A percentile compares a stretch with the other conserved stretches of the same genome.
phyloP scores from a whole-genome alignment of 2,329 filamentous ascomycete genomes.

The Ophiostoma australiae region DNA sequence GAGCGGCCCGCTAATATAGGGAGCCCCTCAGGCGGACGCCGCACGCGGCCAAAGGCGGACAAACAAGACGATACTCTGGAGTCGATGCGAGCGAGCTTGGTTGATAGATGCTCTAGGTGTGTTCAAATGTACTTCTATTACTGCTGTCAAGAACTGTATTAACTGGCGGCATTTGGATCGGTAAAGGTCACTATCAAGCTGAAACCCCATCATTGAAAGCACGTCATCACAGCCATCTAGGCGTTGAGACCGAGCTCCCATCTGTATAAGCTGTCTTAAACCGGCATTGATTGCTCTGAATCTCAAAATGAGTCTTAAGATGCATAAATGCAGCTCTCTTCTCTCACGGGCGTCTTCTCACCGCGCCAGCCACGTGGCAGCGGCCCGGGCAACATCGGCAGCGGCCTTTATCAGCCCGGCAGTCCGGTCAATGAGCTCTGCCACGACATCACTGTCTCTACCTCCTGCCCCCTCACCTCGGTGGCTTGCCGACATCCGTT shows the following conservation, averaged over 20 bases:
- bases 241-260: background rate
- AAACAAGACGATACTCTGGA: background rate
- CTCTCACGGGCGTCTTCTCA: background rate
- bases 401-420: background rate
- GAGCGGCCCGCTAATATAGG: background rate
- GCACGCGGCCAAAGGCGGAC: background rate
- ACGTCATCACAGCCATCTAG: background rate
- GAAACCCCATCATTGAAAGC: background rate
- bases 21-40: background rate
- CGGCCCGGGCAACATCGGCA: background rate
- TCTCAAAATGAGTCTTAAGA: background rate
- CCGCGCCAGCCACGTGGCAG: background rate
- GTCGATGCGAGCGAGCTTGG: background rate
- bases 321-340: background rate
- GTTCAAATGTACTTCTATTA: background rate
- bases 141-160: background rate
- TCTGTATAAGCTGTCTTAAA: background rate
- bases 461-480: conserved; percentile 33
- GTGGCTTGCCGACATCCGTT: conserved; percentile 66
- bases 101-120: background rate
- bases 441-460: background rate
- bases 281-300: background rate
- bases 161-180: background rate
- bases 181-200: background rate
- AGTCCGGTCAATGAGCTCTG: conserved; percentile 1